A percentile compares a stretch with the other conserved stretches of the same genome.
Conservation (phyloP, 2,329 filamentous ascomycete species). For the Colletotrichum orbiculare region DNA sequence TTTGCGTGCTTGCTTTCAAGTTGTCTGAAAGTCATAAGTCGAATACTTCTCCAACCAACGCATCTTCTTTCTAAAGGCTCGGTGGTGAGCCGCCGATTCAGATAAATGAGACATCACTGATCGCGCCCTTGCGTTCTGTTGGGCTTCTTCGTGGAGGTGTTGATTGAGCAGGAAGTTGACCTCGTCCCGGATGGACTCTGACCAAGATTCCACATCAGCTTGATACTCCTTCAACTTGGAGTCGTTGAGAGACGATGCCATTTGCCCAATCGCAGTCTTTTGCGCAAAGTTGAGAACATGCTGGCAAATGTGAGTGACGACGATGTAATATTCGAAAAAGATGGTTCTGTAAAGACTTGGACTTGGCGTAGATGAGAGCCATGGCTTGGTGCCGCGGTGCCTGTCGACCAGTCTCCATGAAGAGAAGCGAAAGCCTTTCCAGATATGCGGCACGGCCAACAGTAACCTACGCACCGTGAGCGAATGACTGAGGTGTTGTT, state of each 20-base stretch:
- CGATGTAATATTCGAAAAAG: slow-evolving; percentile 54
- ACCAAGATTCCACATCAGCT: slow-evolving; percentile 47
- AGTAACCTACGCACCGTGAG: slow-evolving; percentile 41
- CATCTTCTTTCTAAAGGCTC: slow-evolving; percentile 34
- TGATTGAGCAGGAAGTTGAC: slow-evolving; percentile 40
- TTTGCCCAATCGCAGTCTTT: slow-evolving; percentile 45
- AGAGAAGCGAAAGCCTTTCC: slow-evolving; percentile 51
- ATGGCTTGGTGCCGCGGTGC: slow-evolving; percentile 53
- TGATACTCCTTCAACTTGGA: slow-evolving; percentile 42
- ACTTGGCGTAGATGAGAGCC: slow-evolving; percentile 52
- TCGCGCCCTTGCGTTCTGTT: slow-evolving; percentile 41
- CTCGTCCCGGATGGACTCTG: slow-evolving; percentile 49
- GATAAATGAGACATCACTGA: background rate
- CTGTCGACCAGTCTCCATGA: slow-evolving; percentile 54
- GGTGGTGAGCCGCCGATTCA: slow-evolving; percentile 36
- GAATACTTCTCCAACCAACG: slow-evolving; percentile 53
- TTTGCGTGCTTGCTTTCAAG: slow-evolving; percentile 56
- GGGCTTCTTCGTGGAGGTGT: background rate
- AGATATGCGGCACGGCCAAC: slow-evolving; percentile 47
- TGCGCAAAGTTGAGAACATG: slow-evolving; percentile 46
- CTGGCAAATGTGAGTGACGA: slow-evolving; percentile 52
- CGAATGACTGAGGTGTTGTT: background rate
- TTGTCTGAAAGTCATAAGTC: slow-evolving; percentile 50
- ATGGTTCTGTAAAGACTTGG: slow-evolving; percentile 47
- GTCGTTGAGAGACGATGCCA: slow-evolving; percentile 47